A percentile compares a stretch with the other conserved stretches of the same genome.
Conservation (phyloP, 805 yeast genomes). For the Sugiyamaella smithiae region DNA sequence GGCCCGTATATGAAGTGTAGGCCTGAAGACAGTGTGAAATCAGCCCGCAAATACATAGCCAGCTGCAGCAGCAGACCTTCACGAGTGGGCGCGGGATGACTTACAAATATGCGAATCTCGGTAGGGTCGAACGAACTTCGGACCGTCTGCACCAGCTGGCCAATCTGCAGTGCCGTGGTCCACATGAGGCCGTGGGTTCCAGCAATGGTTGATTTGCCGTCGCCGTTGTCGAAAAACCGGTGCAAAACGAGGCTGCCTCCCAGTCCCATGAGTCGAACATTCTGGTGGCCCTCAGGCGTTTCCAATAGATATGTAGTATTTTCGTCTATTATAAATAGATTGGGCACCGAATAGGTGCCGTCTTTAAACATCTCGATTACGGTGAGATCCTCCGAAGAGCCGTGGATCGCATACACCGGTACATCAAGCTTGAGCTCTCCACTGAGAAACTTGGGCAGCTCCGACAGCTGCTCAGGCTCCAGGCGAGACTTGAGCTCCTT, state of each 20-base stretch:
- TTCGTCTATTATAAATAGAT: constrained; percentile 63
- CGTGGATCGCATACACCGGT: constrained; percentile 77
- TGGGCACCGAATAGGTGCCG: constrained; percentile 53
- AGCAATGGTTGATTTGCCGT: constrained; percentile 45
- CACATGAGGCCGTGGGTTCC: constrained; percentile 69
- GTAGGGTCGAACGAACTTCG: constrained; percentile 39
- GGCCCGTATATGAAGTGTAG: constrained; percentile 69
- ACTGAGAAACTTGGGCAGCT: constrained; percentile 46
- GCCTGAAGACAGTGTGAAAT: constrained; percentile 70
- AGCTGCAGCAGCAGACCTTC: constrained; percentile 68
- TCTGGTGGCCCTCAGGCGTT: constrained; percentile 41
- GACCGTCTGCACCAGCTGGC: constrained; percentile 55
- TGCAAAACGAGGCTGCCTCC: constrained; percentile 71
- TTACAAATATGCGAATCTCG: constrained; percentile 58
- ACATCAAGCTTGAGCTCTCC: constrained; percentile 44
- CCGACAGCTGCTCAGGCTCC: constrained; percentile 48
- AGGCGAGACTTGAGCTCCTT: constrained; percentile 45
- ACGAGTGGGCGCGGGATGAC: constrained; percentile 69
- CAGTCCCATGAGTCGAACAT: constrained; percentile 59
- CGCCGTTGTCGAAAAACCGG: constrained; percentile 65
- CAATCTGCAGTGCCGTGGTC: constrained; percentile 70
- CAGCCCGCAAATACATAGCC: constrained; percentile 64
- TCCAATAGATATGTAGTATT: constrained; percentile 43
- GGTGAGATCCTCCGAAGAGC: constrained; percentile 69
- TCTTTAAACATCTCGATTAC: constrained; percentile 61